phyloP scores from a whole-genome alignment of 2,329 filamentous ascomycete genomes.

The Penicillium sp. region DNA sequence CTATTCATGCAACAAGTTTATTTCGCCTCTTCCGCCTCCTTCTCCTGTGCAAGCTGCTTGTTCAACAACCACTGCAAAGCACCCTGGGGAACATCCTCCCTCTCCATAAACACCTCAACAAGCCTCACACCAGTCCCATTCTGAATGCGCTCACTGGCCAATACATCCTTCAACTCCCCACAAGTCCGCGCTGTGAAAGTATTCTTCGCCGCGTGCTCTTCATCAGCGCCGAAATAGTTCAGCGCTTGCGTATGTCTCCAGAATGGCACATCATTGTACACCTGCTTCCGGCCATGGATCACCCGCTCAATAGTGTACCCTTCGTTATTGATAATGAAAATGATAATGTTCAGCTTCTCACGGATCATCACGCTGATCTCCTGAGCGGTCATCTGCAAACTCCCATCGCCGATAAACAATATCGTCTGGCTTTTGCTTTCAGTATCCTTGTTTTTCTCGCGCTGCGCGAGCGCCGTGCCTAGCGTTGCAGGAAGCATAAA shows the following conservation, averaged over 20 bases:
- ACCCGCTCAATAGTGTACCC: slow-evolving; percentile 60
- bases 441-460: slow-evolving; percentile 19
- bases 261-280: slow-evolving; percentile 56
- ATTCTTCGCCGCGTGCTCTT: slow-evolving; percentile 38
- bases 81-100: slow-evolving; percentile 36
- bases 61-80: slow-evolving; percentile 33
- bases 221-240: slow-evolving; percentile 49
- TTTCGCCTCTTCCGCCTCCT: slow-evolving; percentile 7
- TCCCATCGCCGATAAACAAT: slow-evolving; percentile 63
- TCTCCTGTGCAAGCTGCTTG: slow-evolving; percentile 31
- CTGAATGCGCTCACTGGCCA: slow-evolving; percentile 38
- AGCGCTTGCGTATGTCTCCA: slow-evolving; percentile 55
- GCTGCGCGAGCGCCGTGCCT: slow-evolving; percentile 55
- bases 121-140: slow-evolving; percentile 42
- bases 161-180: slow-evolving; percentile 46
- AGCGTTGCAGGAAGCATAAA: slow-evolving; percentile 60
- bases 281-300: slow-evolving; percentile 55
- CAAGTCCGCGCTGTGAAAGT: slow-evolving; percentile 47
- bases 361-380: slow-evolving; percentile 64
- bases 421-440: slow-evolving; percentile 49
- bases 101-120: slow-evolving; percentile 45
- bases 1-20: neutral
- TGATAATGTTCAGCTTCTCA: slow-evolving; percentile 50
- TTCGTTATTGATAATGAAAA: slow-evolving; percentile 59
- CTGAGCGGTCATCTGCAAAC: slow-evolving; percentile 65